A percentile compares a stretch with the other conserved stretches of the same genome.
phyloP scores from a whole-genome alignment of 441 rosid species.

The Gossypium schwendimanii region DNA sequence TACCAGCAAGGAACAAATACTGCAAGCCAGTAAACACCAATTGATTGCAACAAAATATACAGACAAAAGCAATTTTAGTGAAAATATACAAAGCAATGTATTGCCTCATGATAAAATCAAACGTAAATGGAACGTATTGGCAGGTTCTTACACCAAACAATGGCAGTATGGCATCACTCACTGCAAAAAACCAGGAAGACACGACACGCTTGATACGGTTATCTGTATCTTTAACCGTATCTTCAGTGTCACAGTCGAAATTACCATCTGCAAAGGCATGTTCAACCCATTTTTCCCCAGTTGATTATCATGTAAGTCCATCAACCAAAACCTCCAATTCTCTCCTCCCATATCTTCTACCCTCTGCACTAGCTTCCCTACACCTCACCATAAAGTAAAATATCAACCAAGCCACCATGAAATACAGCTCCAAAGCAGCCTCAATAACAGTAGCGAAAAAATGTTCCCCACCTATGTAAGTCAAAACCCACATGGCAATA shows the following conservation, averaged over 20 bases:
- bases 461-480: constrained; percentile 41
- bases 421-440: constrained; percentile 73
- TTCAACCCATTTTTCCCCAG: constrained; percentile 12
- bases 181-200: constrained; percentile 29
- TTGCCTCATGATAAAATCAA: constrained; percentile 26
- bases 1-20: constrained; percentile 19
- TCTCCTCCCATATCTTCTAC: constrained; percentile 71
- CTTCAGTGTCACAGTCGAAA: constrained; percentile 23
- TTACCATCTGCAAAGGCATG: constrained; percentile 18
- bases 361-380: constrained; percentile 54
- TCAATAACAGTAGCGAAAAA: constrained; percentile 52
- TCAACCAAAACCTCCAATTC: constrained; percentile 73
- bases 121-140: constrained; percentile 32
- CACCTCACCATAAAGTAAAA: constrained; percentile 69
- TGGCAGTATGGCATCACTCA: constrained; percentile 26
- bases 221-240: constrained; percentile 18
- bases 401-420: constrained; percentile 83
- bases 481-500: constrained; percentile 51
- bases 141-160: constrained; percentile 29
- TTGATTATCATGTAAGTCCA: constrained; percentile 51
- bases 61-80: constrained; percentile 36
- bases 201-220: constrained; percentile 22
- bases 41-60: constrained; percentile 45
- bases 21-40: constrained; percentile 29
- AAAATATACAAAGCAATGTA: constrained; percentile 49